Evolutionary conservation across 345 rosid species (phyloP).

Genomic region (Brassica napus): Da-Ae NC_063446.1:72481501-72482000

Average conservation of each 20-base stretch:
- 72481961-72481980: slow-evolving; percentile 15
- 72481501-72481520: slow-evolving; percentile 80
- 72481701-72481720: slow-evolving; percentile 69
- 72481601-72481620: slow-evolving; percentile 64
- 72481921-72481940: slow-evolving; percentile 23
- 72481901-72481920: slow-evolving; percentile 6
- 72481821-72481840: slow-evolving; percentile 29
- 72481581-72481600: slow-evolving; percentile 89
- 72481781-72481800: slow-evolving; percentile 45
- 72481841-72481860: slow-evolving; percentile 23
- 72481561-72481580: slow-evolving; percentile 67
- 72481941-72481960: slow-evolving; percentile 8
- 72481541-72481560: slow-evolving; percentile 76
- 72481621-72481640: slow-evolving; percentile 75
- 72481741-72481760: slow-evolving; percentile 67
- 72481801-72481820: slow-evolving; percentile 9
- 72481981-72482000: slow-evolving; percentile 53
- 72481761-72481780: slow-evolving; percentile 67
- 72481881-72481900: slow-evolving; percentile 25
- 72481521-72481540: slow-evolving; percentile 95
- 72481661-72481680: slow-evolving; percentile 58
- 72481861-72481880: slow-evolving; percentile 10
- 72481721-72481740: slow-evolving; percentile 75
- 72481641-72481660: slow-evolving; percentile 59
- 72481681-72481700: slow-evolving; percentile 71